Conservation (phyloP, 2,329 filamentous ascomycete species). For the Ceratocystis albifundus region DNA sequence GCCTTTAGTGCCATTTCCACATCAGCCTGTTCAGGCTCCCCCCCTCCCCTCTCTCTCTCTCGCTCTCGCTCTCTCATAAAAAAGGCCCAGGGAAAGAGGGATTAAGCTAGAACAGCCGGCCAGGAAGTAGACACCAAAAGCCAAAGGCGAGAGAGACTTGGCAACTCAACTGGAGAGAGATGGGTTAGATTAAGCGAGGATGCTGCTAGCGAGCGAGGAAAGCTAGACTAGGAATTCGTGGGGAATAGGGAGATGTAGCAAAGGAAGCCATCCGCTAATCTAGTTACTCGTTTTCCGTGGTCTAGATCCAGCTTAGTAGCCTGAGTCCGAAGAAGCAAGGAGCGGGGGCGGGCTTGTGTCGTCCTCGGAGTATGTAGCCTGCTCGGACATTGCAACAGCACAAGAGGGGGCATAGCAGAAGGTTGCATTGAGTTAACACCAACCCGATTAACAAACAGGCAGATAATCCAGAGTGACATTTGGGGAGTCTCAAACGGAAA, state of each 20-base stretch:
- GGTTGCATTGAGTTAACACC: no score
- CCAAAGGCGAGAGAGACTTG: background rate
- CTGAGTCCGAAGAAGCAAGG: no score
- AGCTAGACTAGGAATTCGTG: background rate
- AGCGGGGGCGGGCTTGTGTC: no score
- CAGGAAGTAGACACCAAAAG: background rate
- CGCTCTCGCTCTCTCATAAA: background rate
- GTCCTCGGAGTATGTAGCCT: background rate
- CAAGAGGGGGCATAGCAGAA: background rate
- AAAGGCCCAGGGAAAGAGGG: background rate
- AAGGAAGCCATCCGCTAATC: background rate
- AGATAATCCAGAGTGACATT: background rate
- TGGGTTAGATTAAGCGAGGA: background rate
- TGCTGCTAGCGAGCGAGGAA: background rate
- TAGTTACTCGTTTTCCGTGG: no score
- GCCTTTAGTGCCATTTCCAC: background rate
- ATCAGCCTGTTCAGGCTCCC: background rate
- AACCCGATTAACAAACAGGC: no score
- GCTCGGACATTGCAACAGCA: background rate
- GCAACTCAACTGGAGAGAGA: background rate
- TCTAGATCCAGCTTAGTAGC: no score
- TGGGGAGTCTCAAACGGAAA: background rate
- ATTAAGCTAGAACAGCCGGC: background rate
- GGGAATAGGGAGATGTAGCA: background rate
- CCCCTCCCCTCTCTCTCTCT: no score